Evolutionary conservation across 2,329 filamentous ascomycete species (phyloP).

Genomic region (Neonectria punicea): DNA sequence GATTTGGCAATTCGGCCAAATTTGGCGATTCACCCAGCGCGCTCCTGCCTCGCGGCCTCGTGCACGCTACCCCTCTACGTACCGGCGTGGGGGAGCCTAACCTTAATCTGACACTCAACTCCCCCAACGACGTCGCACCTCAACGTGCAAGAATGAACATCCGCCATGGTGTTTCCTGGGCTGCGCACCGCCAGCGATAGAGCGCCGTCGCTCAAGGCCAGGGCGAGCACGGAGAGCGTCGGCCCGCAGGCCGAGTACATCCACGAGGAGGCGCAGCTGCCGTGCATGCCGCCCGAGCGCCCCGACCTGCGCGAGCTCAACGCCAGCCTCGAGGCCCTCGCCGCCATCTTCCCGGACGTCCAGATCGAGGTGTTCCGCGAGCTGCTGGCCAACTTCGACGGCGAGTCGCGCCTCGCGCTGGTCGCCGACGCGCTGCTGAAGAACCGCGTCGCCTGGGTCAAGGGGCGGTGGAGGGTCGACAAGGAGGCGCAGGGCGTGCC

Average conservation of each 20-base stretch:
- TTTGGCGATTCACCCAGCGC: neutral
- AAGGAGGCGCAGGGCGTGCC: conserved; percentile 57
- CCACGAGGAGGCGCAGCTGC: conserved; percentile 65
- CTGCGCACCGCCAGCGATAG: conserved; percentile 58
- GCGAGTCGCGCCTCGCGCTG: conserved; percentile 79
- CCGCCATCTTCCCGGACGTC: conserved; percentile 81
- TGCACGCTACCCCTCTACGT: neutral
- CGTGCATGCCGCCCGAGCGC: conserved; percentile 59
- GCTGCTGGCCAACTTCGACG: conserved; percentile 79
- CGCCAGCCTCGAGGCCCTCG: conserved; percentile 72
- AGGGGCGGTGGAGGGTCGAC: conserved; percentile 70
- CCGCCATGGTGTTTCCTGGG: conserved; percentile 61
- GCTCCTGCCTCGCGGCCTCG: neutral
- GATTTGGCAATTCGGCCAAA: neutral
- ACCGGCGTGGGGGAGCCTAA: conserved; percentile 3
- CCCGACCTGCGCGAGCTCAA: conserved; percentile 77
- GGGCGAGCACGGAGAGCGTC: conserved; percentile 44
- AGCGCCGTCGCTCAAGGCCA: conserved; percentile 47
- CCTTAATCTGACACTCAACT: conserved; percentile 15
- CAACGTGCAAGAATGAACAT: conserved; percentile 49
- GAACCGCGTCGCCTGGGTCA: conserved; percentile 75
- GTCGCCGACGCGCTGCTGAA: conserved; percentile 82
- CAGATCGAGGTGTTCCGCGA: conserved; percentile 85
- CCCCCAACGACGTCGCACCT: conserved; percentile 4
- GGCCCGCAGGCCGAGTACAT: conserved; percentile 58